These are phyloP conservation scores for Diaporthe capsici DNA, from an alignment of 2,329 filamentous ascomycete genomes.

Conservation along the genomic window DNA sequence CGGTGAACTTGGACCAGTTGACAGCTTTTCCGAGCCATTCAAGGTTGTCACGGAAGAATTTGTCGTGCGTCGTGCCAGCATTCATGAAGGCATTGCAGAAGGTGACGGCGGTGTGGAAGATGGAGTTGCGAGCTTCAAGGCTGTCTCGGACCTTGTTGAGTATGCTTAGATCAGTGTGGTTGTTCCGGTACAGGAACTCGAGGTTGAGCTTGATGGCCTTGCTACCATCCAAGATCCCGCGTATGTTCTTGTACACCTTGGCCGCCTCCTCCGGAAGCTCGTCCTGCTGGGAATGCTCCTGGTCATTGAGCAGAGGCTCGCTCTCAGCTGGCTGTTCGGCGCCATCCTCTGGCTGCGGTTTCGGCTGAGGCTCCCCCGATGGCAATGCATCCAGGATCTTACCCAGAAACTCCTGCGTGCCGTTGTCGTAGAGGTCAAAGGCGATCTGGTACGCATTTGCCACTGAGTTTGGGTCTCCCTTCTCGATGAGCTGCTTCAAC, in stretches of 20 bases:
- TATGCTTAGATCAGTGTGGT: slow-evolving; percentile 91
- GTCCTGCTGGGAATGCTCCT: slow-evolving; percentile 69
- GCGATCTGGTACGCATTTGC: slow-evolving; percentile 97
- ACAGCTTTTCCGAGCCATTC: slow-evolving; percentile 99
- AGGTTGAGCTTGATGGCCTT: slow-evolving; percentile 96
- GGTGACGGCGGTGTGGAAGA: slow-evolving; percentile 97
- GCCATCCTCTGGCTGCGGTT: slow-evolving; percentile 60
- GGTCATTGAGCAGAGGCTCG: slow-evolving; percentile 63
- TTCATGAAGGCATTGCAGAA: slow-evolving; percentile 99
- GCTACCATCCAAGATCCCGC: slow-evolving; percentile 83
- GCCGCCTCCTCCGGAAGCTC: slow-evolving; percentile 65
- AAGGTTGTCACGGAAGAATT: slow-evolving; percentile 97
- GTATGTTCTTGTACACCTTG: slow-evolving; percentile 74
- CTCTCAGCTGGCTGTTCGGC: slow-evolving; percentile 60
- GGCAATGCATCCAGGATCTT: slow-evolving; percentile 90
- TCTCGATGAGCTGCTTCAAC: slow-evolving; percentile 84
- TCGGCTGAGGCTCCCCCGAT: slow-evolving; percentile 61
- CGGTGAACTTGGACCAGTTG: slow-evolving; percentile 99
- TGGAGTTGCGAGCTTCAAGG: slow-evolving; percentile 92
- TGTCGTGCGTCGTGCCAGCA: slow-evolving; percentile 96
- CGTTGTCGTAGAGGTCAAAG: slow-evolving; percentile 98
- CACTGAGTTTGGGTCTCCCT: slow-evolving; percentile 82
- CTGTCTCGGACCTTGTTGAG: slow-evolving; percentile 97
- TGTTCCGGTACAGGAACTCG: slow-evolving; percentile 96
- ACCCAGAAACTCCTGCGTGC: slow-evolving; percentile 94